A percentile compares a stretch with the other conserved stretches of the same genome.
Conservation (phyloP, 305 asterid genomes). For the Caryopteris hybrid region DNA sequence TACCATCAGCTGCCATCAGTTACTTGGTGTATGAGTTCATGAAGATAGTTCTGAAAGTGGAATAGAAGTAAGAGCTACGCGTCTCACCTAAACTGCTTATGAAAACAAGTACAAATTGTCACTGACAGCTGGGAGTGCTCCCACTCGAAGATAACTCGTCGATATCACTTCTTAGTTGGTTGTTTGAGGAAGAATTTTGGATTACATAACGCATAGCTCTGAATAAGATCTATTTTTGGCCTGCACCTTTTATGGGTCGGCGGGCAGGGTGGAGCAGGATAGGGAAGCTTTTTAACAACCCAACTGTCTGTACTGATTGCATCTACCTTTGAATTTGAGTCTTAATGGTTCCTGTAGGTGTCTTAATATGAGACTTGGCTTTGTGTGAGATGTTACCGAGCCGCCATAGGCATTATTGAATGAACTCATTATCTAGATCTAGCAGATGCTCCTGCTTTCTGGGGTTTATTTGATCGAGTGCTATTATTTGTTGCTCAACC, state of each 20-base stretch:
- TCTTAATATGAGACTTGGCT: too few relatives aligned
- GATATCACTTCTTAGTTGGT: slow-evolving; percentile 1
- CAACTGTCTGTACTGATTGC: neutral
- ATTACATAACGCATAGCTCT: neutral
- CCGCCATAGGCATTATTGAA: too few relatives aligned
- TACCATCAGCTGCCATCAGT: slow-evolving; percentile 92
- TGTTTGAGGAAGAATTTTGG: neutral
- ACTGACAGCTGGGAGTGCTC: neutral
- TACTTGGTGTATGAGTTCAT: slow-evolving; percentile 82
- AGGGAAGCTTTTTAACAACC: neutral
- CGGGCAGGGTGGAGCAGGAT: neutral
- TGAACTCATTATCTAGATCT: too few relatives aligned
- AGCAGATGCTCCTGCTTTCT: too few relatives aligned
- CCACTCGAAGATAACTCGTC: slow-evolving; percentile 1
- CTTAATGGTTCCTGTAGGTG: too few relatives aligned
- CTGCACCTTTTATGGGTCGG: neutral
- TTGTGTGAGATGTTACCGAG: too few relatives aligned
- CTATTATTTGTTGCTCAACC: too few relatives aligned
- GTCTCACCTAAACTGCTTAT: neutral
- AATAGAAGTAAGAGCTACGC: slow-evolving; percentile 24
- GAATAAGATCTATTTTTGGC: neutral
- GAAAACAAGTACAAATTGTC: neutral
- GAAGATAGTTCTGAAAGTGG: slow-evolving; percentile 83
- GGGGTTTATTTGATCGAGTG: too few relatives aligned
- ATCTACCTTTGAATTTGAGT: too few relatives aligned